Percentiles rank a stretch among this genome's conserved stretches.
phyloP scores from a whole-genome alignment of 2,329 filamentous ascomycete species.

The Nemania sp. region DNA sequence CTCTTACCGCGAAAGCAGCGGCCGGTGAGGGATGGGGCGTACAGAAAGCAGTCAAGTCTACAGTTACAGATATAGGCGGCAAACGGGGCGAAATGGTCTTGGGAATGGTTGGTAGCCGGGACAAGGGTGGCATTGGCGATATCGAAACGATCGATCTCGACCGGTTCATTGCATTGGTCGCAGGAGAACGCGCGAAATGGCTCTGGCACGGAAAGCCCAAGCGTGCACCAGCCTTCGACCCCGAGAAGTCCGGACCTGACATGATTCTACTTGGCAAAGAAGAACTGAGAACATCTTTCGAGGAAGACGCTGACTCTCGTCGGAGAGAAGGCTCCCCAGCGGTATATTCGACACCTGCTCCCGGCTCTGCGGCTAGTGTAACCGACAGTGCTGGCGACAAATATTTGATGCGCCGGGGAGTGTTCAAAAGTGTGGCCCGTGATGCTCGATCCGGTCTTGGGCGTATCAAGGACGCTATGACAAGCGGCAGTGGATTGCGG shows the following conservation, averaged over 20 bases:
- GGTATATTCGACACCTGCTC: constrained; percentile 48
- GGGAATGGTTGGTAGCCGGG: constrained; percentile 85
- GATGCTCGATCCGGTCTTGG: constrained; percentile 83
- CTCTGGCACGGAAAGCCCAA: constrained; percentile 90
- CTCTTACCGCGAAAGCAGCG: constrained; percentile 85
- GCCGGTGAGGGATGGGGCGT: constrained; percentile 88
- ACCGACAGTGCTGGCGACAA: constrained; percentile 55
- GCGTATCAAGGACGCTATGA: constrained; percentile 81
- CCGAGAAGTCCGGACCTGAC: constrained; percentile 52
- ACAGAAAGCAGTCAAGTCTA: constrained; percentile 93
- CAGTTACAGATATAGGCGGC: constrained; percentile 88
- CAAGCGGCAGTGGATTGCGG: constrained; percentile 56
- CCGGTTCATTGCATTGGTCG: constrained; percentile 74
- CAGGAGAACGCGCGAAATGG: constrained; percentile 87
- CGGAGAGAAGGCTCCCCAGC: constrained; percentile 51
- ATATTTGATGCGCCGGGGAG: constrained; percentile 63
- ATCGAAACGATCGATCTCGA: constrained; percentile 92
- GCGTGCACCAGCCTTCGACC: constrained; percentile 58
- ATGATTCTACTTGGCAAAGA: constrained; percentile 59
- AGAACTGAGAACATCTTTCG: constrained; percentile 53
- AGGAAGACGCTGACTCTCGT: constrained; percentile 54
- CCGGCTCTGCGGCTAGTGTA: constrained; percentile 51
- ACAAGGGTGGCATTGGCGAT: constrained; percentile 88
- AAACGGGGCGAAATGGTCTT: constrained; percentile 94
- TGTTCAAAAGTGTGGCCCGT: constrained; percentile 79